phyloP scores from a whole-genome alignment of 495 filamentous ascomycete species.

The Trichoderma gamsii region DNA sequence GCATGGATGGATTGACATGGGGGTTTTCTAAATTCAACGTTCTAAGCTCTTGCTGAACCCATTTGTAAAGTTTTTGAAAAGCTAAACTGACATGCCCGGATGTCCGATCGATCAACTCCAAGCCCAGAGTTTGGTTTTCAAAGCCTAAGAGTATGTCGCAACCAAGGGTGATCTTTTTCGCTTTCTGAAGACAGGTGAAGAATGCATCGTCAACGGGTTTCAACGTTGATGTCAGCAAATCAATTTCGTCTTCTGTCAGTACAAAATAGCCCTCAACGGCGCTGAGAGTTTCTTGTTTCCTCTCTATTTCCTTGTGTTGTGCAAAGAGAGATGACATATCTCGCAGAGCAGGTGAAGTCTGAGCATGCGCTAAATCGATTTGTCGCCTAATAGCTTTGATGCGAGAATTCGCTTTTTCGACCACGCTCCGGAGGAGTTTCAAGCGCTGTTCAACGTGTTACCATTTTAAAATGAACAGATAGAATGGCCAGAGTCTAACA shows the following conservation, averaged over 20 bases:
- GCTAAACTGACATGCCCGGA: slow-evolving; percentile 79
- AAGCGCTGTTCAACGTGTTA: slow-evolving; percentile 61
- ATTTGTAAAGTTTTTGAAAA: slow-evolving; percentile 91
- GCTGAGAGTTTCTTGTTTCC: slow-evolving; percentile 76
- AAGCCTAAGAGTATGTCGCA: slow-evolving; percentile 83
- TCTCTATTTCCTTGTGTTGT: slow-evolving; percentile 71
- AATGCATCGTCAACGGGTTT: slow-evolving; percentile 82
- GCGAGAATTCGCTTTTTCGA: slow-evolving; percentile 69
- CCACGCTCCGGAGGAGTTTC: slow-evolving; percentile 71
- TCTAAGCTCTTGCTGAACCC: slow-evolving; percentile 93
- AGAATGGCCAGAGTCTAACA: slow-evolving; percentile 18
- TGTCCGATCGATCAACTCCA: slow-evolving; percentile 87
- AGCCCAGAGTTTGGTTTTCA: slow-evolving; percentile 77
- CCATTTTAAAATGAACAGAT: neutral
- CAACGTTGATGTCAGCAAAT: slow-evolving; percentile 63
- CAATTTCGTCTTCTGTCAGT: slow-evolving; percentile 70
- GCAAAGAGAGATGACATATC: slow-evolving; percentile 70
- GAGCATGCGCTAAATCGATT: slow-evolving; percentile 64
- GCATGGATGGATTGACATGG: slow-evolving; percentile 79
- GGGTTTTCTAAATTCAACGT: slow-evolving; percentile 90
- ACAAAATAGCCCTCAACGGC: slow-evolving; percentile 82
- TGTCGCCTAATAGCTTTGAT: slow-evolving; percentile 77
- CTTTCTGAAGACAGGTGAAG: slow-evolving; percentile 70
- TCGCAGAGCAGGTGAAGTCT: slow-evolving; percentile 69
- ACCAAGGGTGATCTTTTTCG: slow-evolving; percentile 81